These are phyloP conservation scores for Fusarium oxysporum DNA, from an alignment of 2,329 filamentous ascomycete genomes.

Conservation along the genomic window DNA sequence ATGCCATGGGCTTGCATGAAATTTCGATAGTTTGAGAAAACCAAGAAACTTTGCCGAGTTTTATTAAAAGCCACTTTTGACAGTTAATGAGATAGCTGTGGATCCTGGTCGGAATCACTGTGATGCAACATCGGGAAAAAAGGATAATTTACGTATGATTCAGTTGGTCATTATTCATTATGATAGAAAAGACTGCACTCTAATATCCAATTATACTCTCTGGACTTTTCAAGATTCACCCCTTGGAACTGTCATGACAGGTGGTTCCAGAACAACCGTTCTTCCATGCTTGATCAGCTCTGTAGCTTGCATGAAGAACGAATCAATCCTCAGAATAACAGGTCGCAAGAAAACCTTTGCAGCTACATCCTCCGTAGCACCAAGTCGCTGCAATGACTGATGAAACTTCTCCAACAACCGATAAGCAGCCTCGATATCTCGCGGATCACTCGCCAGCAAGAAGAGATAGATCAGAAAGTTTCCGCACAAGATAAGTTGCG, in stretches of 20 bases:
- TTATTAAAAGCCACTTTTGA: not conserved
- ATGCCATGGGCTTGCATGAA: not conserved
- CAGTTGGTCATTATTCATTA: conserved; percentile 17
- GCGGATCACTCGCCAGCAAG: conserved; percentile 53
- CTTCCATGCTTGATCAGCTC: conserved; percentile 42
- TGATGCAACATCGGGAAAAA: not conserved
- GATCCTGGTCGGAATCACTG: not conserved
- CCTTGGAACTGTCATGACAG: conserved; percentile 13
- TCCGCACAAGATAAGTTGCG: conserved; percentile 59
- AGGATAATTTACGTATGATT: not conserved
- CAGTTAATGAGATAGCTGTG: not conserved
- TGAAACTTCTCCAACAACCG: conserved; percentile 54
- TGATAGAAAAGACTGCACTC: not conserved
- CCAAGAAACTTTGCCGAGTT: not conserved
- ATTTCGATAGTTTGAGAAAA: not conserved
- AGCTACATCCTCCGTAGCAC: conserved; percentile 46
- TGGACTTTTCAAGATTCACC: not conserved
- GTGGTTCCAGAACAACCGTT: conserved; percentile 29
- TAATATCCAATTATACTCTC: not conserved
- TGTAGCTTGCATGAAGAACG: conserved; percentile 54
- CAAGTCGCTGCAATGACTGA: conserved; percentile 51
- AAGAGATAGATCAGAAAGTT: conserved; percentile 63
- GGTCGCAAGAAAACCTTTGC: conserved; percentile 51
- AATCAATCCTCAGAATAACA: conserved; percentile 53
- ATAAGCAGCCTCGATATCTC: conserved; percentile 51